These are phyloP conservation scores for Suhomyces pyralidae DNA, from an alignment of 805 yeast species.

Conservation along the genomic window DNA sequence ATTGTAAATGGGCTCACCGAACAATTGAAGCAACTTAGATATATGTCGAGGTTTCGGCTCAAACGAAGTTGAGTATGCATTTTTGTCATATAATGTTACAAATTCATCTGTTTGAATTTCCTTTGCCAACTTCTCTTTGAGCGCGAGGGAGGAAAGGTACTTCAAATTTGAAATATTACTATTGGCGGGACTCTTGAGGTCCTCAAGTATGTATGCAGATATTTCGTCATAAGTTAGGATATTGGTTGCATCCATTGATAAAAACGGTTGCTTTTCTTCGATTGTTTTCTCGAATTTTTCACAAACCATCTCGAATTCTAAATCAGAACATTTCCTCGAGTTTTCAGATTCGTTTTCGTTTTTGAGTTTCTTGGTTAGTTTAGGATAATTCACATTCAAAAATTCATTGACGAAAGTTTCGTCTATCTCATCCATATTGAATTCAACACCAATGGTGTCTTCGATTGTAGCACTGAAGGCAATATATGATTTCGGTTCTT, in stretches of 20 bases:
- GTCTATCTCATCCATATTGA: conserved; percentile 88
- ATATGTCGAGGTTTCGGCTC: conserved; percentile 40
- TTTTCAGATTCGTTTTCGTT: conserved; percentile 13
- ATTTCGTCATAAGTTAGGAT: conserved; percentile 70
- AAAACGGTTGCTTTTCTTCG: conserved; percentile 81
- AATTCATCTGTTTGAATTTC: conserved; percentile 56
- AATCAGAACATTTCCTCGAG: conserved; percentile 54
- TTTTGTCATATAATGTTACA: conserved; percentile 56
- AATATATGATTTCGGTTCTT: conserved; percentile 75
- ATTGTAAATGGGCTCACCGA: conserved; percentile 67
- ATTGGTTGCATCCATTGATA: conserved; percentile 79
- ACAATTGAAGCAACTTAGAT: conserved; percentile 46
- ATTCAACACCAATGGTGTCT: conserved; percentile 82
- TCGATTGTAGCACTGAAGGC: conserved; percentile 94
- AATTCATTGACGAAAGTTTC: conserved; percentile 55
- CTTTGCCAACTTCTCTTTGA: conserved; percentile 55
- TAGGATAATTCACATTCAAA: conserved; percentile 37
- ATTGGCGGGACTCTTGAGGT: conserved; percentile 25
- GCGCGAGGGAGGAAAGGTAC: conserved; percentile 50
- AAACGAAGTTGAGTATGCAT: conserved; percentile 20
- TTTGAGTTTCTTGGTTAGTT: conserved; percentile 12
- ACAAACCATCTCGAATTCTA: conserved; percentile 79
- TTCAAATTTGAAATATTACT: conserved; percentile 28
- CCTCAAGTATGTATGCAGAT: conserved; percentile 44
- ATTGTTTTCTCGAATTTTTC: conserved; percentile 72